A percentile compares a stretch with the other conserved stretches of the same genome.
These are phyloP conservation scores for Apium graveolens DNA, from an alignment of 129 eudicot species.

Conservation along the genomic window DNA sequence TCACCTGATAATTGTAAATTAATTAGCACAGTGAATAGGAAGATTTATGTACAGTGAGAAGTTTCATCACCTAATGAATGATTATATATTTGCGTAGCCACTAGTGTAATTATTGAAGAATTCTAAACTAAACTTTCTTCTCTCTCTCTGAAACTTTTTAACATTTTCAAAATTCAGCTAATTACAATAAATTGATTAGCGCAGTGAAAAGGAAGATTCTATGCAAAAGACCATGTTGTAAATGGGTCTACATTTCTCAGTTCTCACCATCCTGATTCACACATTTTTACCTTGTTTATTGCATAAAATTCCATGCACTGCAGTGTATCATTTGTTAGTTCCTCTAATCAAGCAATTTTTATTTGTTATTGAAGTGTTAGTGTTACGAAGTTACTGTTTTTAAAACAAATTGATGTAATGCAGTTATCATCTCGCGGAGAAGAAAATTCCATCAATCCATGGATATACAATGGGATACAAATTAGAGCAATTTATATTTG, in stretches of 20 bases:
- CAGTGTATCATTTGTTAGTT: background rate
- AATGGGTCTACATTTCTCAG: background rate
- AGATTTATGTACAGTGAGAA: too few species aligned
- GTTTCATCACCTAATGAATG: background rate
- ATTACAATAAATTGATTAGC: background rate
- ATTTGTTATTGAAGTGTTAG: background rate
- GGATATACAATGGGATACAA: constrained; percentile 76
- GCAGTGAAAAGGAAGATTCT: background rate
- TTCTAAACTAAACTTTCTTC: background rate
- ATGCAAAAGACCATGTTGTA: background rate
- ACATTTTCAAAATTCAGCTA: background rate
- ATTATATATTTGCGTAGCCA: background rate
- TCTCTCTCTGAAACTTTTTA: background rate
- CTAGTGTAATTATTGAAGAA: background rate
- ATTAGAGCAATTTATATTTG: constrained; percentile 89
- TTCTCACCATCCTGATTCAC: background rate
- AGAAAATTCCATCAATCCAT: constrained; percentile 82
- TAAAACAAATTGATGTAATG: constrained; percentile 11
- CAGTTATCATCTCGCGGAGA: constrained; percentile 97
- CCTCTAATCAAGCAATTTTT: background rate
- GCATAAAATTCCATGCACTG: background rate
- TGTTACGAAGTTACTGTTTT: background rate
- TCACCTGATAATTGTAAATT: background rate
- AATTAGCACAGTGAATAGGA: background rate
- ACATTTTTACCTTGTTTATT: background rate